Base-by-base conservation (phyloP, 2,329 filamentous ascomycete species). In the Sporothrix globosa region DNA sequence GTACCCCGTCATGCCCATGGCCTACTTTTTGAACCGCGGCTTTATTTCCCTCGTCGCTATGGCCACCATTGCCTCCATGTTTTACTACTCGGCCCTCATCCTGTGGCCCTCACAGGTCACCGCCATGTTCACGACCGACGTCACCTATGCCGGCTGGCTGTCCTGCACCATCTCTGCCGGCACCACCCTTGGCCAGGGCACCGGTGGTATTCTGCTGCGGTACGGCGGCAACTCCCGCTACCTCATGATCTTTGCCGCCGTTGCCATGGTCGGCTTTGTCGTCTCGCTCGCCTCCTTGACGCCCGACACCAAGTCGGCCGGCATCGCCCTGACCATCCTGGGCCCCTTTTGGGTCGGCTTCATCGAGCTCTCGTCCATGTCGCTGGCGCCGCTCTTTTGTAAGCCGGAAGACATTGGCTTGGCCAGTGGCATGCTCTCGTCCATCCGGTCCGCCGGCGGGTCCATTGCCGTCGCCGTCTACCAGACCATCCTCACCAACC, bases 391-490 rank as follows among this genome's bases (percentile, higher is more conserved):
- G 19, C 76, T 80, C 1, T 82, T 82, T 73, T 80, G 79, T 66
- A 77, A 77, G 24, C 76, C 78, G 0, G 76, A 79, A 17, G 80
- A 82, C 19, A 82, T 82, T 56, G 81, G 81, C 39, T 74, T 81
- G 9, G 80, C 81, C 1, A 80, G 78, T 5, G 80, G 81, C n/a
- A 72, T 81, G 13, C 74, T 81, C 6, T 79, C 80, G 1, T 81
- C 80, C 2, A 79, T 82, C 48, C 79, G 81, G 4, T 79, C 80
- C 1, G 79, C 74, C 11, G 65, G 79, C 30, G 78, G 78, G 24
- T 75, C 75, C 56, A 78, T 80, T 72, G 76, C 78, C 60, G 75
- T 79, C 7, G 77, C 79, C 1, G 73, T 81, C 27, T 81, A 80
- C 73, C 75, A 73, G 9, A 76, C 77, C 10, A 76, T 79, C 13